phyloP scores from a whole-genome alignment of 1,284 basidiomycete genomes.

The Hemileia vastatrix region DNA sequence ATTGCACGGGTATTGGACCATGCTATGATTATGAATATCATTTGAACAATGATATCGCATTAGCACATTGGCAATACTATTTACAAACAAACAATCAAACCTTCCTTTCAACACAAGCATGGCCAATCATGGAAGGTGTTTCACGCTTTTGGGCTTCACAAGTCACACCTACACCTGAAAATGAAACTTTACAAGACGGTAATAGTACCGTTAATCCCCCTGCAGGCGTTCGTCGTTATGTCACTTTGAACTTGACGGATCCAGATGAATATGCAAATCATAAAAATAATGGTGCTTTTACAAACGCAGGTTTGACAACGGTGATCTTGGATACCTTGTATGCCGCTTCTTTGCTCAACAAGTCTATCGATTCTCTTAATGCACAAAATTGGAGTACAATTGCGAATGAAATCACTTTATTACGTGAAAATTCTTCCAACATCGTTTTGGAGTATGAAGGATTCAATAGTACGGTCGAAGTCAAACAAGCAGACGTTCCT shows the following conservation, averaged over 20 bases:
- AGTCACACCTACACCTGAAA: slow-evolving; percentile 26
- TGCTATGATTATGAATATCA: slow-evolving; percentile 33
- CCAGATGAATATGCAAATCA: slow-evolving; percentile 33
- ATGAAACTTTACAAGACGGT: slow-evolving; percentile 27
- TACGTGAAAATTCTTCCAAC: slow-evolving; percentile 11
- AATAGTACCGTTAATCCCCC: slow-evolving; percentile 11
- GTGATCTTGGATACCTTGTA: too few relatives aligned
- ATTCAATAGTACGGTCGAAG: slow-evolving; percentile 27
- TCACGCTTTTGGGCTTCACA: slow-evolving; percentile 28
- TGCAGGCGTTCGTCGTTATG: neutral
- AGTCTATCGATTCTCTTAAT: too few relatives aligned
- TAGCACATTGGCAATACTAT: slow-evolving; percentile 33
- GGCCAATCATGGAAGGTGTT: slow-evolving; percentile 30
- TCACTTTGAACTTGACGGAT: slow-evolving; percentile 8
- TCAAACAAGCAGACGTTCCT: slow-evolving; percentile 38
- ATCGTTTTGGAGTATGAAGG: slow-evolving; percentile 35
- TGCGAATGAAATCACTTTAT: slow-evolving; percentile 20
- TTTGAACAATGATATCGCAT: slow-evolving; percentile 32
- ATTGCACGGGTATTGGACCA: slow-evolving; percentile 24
- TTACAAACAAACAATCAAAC: slow-evolving; percentile 30
- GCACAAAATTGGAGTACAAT: too few relatives aligned
- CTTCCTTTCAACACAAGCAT: slow-evolving; percentile 29
- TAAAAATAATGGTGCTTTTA: slow-evolving; percentile 24
- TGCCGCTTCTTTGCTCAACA: too few relatives aligned
- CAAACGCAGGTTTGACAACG: too few relatives aligned